Evolutionary conservation across 352 stramenopile genomes (phyloP).

Genomic region (Phytophthora constricta): DNA sequence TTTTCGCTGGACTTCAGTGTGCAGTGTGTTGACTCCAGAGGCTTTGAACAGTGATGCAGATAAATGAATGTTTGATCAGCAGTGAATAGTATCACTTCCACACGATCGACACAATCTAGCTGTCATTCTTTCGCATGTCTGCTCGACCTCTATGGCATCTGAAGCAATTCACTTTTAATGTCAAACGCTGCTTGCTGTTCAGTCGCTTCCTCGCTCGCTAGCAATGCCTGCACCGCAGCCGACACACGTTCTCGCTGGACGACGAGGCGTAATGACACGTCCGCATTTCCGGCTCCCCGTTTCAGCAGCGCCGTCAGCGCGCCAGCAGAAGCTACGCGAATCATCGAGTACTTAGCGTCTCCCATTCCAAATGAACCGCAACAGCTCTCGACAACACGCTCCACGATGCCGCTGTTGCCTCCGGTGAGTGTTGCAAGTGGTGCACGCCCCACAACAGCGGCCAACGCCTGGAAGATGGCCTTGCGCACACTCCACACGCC

Average conservation of each 20-base stretch:
- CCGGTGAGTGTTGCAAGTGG: constrained; percentile 22
- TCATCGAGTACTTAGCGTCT: constrained; percentile 75
- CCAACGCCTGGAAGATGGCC: constrained; percentile 54
- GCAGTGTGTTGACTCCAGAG: too few relatives aligned
- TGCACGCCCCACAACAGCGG: constrained; percentile 42
- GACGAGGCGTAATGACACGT: constrained; percentile 52
- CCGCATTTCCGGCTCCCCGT: constrained; percentile 33
- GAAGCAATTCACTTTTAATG: constrained; percentile 49
- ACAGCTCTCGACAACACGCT: constrained; percentile 48
- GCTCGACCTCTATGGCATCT: constrained; percentile 17
- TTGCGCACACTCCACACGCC: constrained; percentile 76
- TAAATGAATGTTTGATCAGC: background rate
- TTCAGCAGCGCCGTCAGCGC: constrained; percentile 55
- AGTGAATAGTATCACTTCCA: background rate
- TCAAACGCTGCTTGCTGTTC: constrained; percentile 68
- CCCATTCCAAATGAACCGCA: constrained; percentile 62
- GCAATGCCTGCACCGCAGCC: constrained; percentile 50
- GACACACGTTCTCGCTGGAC: constrained; percentile 58
- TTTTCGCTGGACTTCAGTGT: too few relatives aligned
- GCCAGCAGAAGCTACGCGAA: constrained; percentile 64
- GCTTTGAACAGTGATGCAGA: too few relatives aligned
- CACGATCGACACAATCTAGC: background rate
- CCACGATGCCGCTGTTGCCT: constrained; percentile 32
- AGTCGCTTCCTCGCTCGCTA: constrained; percentile 59
- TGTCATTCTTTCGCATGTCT: background rate